Evolutionary conservation across 2,329 filamentous ascomycete species (phyloP), one percentile per base, ranked within the genome.

Genomic region (Fusarium coffeatum): DNA sequence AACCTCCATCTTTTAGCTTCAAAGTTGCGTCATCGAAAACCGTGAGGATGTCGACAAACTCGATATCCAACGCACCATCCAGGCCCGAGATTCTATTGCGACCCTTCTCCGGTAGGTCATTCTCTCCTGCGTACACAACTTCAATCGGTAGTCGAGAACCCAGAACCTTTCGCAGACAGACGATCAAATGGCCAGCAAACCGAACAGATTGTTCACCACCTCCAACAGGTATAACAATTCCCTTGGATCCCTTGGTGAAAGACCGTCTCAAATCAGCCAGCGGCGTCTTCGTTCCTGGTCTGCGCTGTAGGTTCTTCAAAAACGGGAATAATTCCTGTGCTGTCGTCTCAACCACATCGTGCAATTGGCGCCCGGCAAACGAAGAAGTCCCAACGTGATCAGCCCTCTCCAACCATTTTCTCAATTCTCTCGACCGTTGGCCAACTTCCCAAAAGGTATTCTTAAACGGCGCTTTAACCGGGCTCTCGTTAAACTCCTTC

Each of bases 201-300:
- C 79, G 77, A 15, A 80, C 55, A 16, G 68, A 67, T 2, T 59
- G 37, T 0, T 72, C 63, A 9, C 69, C 65, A 5, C 69, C 72
- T 1, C 78, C 76, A 3, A 76, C 75, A 15, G 79, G 75, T 8
- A 81, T 78, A 27, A 81, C 76, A 40, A 81, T 78, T 1, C 79
- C 79, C 6, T 50, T 55, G 1, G 68, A 70, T 1, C 62, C 28
- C 42, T 12, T 59, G 0, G 51, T 27, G 1, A 41, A 70, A 13
- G 66, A 70, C 1, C 51, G 45, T 2, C 75, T 69, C 1, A 80
- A 59, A 37, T 77, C 72, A 10, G 68, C 48, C 1, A 79, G 55
- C 0, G 77, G 74, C 0, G 73, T 59, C 5, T 50, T 41, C 12
- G 62, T 54, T 3, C 25, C 23, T 0, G 55, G 57, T 1, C 64